Evolutionary conservation across 1,284 basidiomycete species (phyloP).

Genomic region (Apiotrichum siamense): DNA sequence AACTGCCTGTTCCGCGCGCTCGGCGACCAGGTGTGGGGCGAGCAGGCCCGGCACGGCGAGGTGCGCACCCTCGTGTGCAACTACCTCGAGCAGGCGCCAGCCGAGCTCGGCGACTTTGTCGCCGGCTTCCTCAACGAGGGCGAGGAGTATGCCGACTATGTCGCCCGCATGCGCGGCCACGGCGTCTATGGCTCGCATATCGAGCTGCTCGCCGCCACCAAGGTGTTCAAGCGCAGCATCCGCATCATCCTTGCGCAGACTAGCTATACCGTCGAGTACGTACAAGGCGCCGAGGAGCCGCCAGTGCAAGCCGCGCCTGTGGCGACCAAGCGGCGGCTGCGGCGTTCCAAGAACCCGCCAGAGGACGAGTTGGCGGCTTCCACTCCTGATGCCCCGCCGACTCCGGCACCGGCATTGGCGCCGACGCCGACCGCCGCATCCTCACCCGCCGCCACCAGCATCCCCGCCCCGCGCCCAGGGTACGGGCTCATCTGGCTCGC

Average conservation of each 20-base stretch:
- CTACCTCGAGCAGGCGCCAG: constrained; percentile 31
- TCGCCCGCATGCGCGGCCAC: constrained; percentile 32
- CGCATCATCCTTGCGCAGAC: constrained; percentile 37
- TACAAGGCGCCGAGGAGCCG: neutral
- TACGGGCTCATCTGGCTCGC: constrained; percentile 41
- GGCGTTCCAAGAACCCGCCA: neutral
- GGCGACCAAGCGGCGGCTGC: neutral
- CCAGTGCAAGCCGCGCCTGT: neutral
- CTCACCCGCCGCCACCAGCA: constrained; percentile 12
- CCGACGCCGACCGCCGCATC: constrained; percentile 10
- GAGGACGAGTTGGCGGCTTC: neutral
- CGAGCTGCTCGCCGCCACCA: constrained; percentile 39
- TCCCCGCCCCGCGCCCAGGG: constrained; percentile 25
- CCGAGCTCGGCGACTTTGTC: constrained; percentile 33
- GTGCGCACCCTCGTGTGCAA: constrained; percentile 39
- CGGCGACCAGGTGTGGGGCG: constrained; percentile 40
- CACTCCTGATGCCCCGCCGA: neutral
- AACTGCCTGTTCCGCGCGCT: constrained; percentile 42
- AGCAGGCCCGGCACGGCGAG: constrained; percentile 33
- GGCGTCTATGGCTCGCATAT: constrained; percentile 40
- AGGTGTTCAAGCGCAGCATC: constrained; percentile 36
- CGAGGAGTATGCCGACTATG: constrained; percentile 36
- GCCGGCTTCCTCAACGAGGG: constrained; percentile 31
- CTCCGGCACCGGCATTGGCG: neutral
- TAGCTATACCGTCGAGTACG: constrained; percentile 35